Percentiles rank a stretch among this genome's conserved stretches.
Evolutionary conservation across 1,139 yeast genomes (phyloP).

Genomic region (Lodderomyces metapsilosis): DNA sequence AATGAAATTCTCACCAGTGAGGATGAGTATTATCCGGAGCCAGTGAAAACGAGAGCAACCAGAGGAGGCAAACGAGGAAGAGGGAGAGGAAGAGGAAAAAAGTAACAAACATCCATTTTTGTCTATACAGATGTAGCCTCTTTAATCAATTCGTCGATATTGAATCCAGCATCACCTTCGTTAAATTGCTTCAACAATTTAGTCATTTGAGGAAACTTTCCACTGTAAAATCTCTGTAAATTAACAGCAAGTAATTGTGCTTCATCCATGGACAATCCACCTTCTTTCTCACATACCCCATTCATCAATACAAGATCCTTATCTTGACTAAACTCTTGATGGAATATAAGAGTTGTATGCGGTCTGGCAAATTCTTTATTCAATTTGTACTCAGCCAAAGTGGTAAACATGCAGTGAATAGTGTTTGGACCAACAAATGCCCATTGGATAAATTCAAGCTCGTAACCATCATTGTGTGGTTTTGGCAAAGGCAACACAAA

Average conservation of each 20-base stretch:
- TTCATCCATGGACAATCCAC: slow-evolving; percentile 62
- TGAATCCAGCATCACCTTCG: slow-evolving; percentile 60
- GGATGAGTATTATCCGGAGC: slow-evolving; percentile 13
- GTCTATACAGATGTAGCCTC: slow-evolving; percentile 57
- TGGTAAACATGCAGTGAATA: slow-evolving; percentile 85
- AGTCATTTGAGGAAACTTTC: slow-evolving; percentile 46
- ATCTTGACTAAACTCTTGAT: slow-evolving; percentile 65
- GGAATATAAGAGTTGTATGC: slow-evolving; percentile 88
- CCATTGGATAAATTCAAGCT: slow-evolving; percentile 95
- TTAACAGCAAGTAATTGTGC: slow-evolving; percentile 78
- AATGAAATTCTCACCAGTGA: slow-evolving; percentile 14
- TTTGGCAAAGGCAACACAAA: slow-evolving; percentile 72
- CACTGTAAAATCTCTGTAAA: slow-evolving; percentile 86
- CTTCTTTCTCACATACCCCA: slow-evolving; percentile 75
- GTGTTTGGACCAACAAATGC: slow-evolving; percentile 82
- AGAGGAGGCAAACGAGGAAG: slow-evolving; percentile 7
- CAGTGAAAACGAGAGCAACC: slow-evolving; percentile 3
- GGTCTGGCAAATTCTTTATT: slow-evolving; percentile 94
- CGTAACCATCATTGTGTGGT: slow-evolving; percentile 43
- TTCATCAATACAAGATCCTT: slow-evolving; percentile 81
- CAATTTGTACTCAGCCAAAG: slow-evolving; percentile 87
- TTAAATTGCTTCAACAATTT: slow-evolving; percentile 66
- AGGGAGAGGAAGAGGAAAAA: slow-evolving; percentile 2
- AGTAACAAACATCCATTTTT: neutral
- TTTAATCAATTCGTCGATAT: slow-evolving; percentile 61